Percentiles rank a stretch among this genome's conserved stretches.
phyloP scores from a whole-genome alignment of 202 grass and related monocot species.

The Carex arenaria region DNA sequence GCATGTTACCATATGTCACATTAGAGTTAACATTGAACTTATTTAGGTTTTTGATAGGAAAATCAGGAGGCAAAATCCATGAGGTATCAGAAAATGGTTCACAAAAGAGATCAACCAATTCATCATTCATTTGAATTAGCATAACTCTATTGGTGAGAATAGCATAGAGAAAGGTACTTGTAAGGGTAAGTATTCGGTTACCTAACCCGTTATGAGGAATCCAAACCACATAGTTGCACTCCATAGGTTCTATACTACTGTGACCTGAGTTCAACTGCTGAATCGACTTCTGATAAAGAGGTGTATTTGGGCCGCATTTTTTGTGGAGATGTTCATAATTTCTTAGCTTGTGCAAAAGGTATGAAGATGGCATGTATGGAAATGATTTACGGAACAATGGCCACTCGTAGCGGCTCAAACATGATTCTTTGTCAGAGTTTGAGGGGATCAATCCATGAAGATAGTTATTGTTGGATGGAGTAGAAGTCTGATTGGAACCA shows the following conservation, averaged over 20 bases:
- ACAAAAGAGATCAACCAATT: too few relatives aligned
- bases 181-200: slow-evolving; percentile 45
- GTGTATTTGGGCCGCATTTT: slow-evolving; percentile 37
- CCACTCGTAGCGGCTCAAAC: neutral
- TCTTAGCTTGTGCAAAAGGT: slow-evolving; percentile 42
- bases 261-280: slow-evolving; percentile 30
- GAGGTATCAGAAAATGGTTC: too few relatives aligned
- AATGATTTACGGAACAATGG: neutral
- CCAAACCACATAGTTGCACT: slow-evolving; percentile 54
- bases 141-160: slow-evolving; percentile 46
- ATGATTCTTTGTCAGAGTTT: neutral
- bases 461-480: too few relatives aligned
- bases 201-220: slow-evolving; percentile 39
- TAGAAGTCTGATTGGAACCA: neutral
- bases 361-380: neutral
- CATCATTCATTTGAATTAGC: slow-evolving; percentile 14
- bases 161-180: slow-evolving; percentile 42
- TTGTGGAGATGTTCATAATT: slow-evolving; percentile 33
- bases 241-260: neutral
- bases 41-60: slow-evolving; percentile 32
- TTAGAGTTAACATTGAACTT: neutral
- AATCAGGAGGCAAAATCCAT: slow-evolving; percentile 28
- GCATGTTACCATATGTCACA: slow-evolving; percentile 31
- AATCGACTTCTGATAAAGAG: slow-evolving; percentile 21
- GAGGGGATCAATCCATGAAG: neutral